Percentiles rank a stretch among this genome's conserved stretches.
Conservation (phyloP, 129 eudicot genomes). For the Flaveria bidentis region DNA sequence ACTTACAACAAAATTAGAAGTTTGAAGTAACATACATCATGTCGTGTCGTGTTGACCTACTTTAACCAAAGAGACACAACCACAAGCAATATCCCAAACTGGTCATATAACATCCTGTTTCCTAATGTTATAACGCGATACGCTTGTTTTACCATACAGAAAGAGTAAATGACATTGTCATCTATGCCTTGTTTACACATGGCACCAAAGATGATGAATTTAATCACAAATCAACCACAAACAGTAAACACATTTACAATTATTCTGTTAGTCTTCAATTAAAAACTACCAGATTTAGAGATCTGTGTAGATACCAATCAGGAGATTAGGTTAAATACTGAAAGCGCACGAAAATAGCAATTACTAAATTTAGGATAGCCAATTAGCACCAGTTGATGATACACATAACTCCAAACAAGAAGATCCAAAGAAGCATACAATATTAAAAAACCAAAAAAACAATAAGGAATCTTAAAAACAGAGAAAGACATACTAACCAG, state of each 20-base stretch:
- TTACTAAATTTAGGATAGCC: conserved; percentile 1
- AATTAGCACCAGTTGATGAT: conserved; percentile 14
- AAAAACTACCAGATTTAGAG: conserved; percentile 14
- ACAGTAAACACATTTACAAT: background rate
- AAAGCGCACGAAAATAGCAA: conserved; percentile 10
- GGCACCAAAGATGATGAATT: background rate
- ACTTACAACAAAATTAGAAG: background rate
- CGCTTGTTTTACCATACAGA: conserved; percentile 14
- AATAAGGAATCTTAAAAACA: background rate
- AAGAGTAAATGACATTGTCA: background rate
- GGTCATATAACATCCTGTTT: conserved; percentile 17
- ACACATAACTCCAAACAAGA: conserved; percentile 19
- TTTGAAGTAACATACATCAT: background rate
- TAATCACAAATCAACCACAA: background rate
- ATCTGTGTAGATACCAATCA: background rate
- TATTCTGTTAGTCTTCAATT: background rate
- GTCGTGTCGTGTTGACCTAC: background rate
- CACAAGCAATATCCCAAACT: conserved; percentile 11
- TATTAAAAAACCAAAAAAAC: conserved; percentile 6
- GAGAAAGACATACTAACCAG: conserved; percentile 52
- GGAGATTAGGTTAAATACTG: conserved; percentile 2
- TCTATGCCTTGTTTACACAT: background rate
- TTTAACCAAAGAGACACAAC: background rate
- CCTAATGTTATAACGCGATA: background rate
- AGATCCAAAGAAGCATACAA: conserved; percentile 24